Percentiles rank a stretch among this genome's conserved stretches.
Conservation (phyloP, 257 asterid genomes). For the Jasminum sambac region DNA sequence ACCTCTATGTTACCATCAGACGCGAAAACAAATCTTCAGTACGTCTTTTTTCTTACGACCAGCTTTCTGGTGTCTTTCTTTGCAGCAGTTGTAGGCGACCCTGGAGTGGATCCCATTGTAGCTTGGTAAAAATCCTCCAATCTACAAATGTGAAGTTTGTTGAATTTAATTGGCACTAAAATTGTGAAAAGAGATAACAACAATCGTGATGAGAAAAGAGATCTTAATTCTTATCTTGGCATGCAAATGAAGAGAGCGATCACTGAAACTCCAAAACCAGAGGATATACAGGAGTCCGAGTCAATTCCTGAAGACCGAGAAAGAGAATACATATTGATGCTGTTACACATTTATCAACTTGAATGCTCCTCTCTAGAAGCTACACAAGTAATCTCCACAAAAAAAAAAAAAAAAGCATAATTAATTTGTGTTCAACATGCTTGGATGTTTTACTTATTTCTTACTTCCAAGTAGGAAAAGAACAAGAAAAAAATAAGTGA, state of each 20-base stretch:
- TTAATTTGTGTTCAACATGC: too few species aligned
- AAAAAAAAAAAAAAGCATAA: too few species aligned
- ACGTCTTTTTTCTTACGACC: slow-evolving; percentile 61
- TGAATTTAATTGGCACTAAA: neutral
- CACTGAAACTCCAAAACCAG: slow-evolving; percentile 68
- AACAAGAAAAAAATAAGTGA: too few species aligned
- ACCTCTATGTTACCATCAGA: neutral
- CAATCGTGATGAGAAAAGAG: neutral
- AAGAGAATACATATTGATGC: neutral
- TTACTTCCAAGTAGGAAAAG: too few species aligned
- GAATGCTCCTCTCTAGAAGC: neutral
- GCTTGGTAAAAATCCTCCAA: slow-evolving; percentile 73
- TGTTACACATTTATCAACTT: neutral
- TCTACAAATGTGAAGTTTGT: slow-evolving; percentile 34
- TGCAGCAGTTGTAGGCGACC: slow-evolving; percentile 35
- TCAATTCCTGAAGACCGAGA: slow-evolving; percentile 60
- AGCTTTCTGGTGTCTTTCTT: slow-evolving; percentile 73
- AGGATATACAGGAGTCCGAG: slow-evolving; percentile 85
- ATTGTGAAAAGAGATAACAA: neutral
- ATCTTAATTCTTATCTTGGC: slow-evolving; percentile 75
- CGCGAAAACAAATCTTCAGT: slow-evolving; percentile 32
- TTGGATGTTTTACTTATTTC: too few species aligned
- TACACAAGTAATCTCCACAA: neutral
- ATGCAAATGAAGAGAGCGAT: slow-evolving; percentile 73
- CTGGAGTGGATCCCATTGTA: slow-evolving; percentile 39